phyloP scores from a whole-genome alignment of 2,329 filamentous ascomycete genomes.

The Xenosphaeropsis pyriputrescens region DNA sequence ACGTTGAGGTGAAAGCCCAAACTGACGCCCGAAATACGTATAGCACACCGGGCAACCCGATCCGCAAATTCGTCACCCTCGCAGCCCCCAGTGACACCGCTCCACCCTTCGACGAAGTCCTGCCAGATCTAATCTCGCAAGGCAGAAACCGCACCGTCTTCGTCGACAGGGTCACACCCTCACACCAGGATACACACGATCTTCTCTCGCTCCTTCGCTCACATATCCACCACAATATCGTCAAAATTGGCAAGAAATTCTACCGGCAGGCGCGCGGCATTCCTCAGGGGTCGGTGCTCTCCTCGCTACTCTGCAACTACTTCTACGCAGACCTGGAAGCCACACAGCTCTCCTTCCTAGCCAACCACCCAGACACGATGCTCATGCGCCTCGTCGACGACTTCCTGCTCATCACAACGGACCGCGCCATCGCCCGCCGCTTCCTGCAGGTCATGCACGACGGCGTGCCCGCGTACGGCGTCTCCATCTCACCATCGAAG shows the following conservation, averaged over 20 bases:
- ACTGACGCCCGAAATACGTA: slow-evolving; percentile 7
- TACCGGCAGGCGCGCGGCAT: slow-evolving; percentile 84
- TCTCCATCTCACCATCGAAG: slow-evolving; percentile 63
- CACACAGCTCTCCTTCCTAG: slow-evolving; percentile 52
- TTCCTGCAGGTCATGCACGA: slow-evolving; percentile 73
- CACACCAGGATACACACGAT: slow-evolving; percentile 36
- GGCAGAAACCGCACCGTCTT: slow-evolving; percentile 53
- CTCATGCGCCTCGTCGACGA: slow-evolving; percentile 82
- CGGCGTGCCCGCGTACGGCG: slow-evolving; percentile 68
- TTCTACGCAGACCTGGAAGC: slow-evolving; percentile 85
- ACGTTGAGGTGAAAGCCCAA: slow-evolving; percentile 53
- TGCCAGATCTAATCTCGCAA: slow-evolving; percentile 15
- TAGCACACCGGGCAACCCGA: slow-evolving; percentile 8
- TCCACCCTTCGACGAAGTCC: slow-evolving; percentile 14
- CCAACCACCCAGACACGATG: slow-evolving; percentile 36
- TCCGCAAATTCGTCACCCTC: slow-evolving; percentile 14
- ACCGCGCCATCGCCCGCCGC: slow-evolving; percentile 45
- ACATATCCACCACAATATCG: slow-evolving; percentile 73
- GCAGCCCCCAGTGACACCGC: slow-evolving; percentile 13
- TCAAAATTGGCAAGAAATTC: slow-evolving; percentile 78
- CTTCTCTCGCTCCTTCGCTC: slow-evolving; percentile 59
- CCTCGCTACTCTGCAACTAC: slow-evolving; percentile 80
- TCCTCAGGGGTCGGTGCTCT: slow-evolving; percentile 83
- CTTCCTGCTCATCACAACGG: slow-evolving; percentile 74
- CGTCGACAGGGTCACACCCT: slow-evolving; percentile 51